Evolutionary conservation across 768 basidiomycete species (phyloP), one percentile per base, ranked within the genome.

Genomic region (Boletus pseudo-olivaceus): DNA sequence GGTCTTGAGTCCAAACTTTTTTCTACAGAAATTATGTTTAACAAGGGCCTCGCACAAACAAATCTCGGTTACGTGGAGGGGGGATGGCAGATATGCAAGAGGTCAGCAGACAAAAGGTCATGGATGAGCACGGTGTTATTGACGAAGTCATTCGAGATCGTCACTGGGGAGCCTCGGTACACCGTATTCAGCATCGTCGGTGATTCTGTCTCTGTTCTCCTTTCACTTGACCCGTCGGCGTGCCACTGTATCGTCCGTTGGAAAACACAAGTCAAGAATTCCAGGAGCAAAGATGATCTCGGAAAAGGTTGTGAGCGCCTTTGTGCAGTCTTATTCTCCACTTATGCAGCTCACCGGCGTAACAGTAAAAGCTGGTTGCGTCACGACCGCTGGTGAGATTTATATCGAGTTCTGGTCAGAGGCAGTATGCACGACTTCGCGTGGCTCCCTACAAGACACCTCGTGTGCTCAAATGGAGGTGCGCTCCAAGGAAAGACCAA

Each of bases 331-430:
- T 30, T 23, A n/a, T 19, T 47, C 30, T 15, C n/a, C 7, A 5
- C 15, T 40, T 40, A 19, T 49, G 46, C 53, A 19, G 55, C 12
- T 52, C 47, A 23, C 58, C 57, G 27, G 19, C 27, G 33, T n/a
- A 6, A 48, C 10, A 15, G 23, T 64, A 89, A 86, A 89, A 82
- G 80, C 78, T 98, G 30, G 85, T 98, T 41, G 93, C 95, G 17
- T 97, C 47, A 97, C 94, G 0, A 95, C 93, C 1, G 88, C 79
- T 12, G 94, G 93, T 54, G 86, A 95, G 73, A 79, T 88, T 23
- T 87, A 96, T 62, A 84, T 97, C 26, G 94, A 97, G 65, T 76
- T 96, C 49, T 98, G 93, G 93, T 84, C 93, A 15, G 96, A 92
- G 78, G 23, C 4, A 23, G 90, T 89, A 56, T 23, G 68, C 14